These are phyloP conservation scores for Sordariomycetes sp. DNA, from an alignment of 2,329 filamentous ascomycete species.

Conservation along the genomic window DNA sequence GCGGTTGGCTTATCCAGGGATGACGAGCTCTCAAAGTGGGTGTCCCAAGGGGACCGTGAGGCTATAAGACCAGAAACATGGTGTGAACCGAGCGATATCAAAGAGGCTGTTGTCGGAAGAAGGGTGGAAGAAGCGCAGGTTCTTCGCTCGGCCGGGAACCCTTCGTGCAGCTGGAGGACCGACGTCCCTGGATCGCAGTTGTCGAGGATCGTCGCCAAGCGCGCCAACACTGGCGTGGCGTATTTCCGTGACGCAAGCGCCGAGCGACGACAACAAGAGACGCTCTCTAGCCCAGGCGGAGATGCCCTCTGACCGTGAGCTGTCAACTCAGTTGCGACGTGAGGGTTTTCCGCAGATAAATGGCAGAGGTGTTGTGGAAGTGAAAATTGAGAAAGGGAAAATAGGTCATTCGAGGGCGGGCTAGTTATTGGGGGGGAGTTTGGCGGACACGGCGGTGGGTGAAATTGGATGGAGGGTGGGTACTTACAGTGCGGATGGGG, in stretches of 20 bases:
- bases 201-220: background rate
- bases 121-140: background rate
- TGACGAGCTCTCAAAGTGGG: background rate
- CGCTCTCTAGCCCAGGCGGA: background rate
- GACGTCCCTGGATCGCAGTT: background rate
- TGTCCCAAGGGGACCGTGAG: constrained; percentile 8
- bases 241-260: background rate
- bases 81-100: background rate
- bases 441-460: background rate
- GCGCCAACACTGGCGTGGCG: background rate
- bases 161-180: background rate
- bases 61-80: constrained; percentile 18
- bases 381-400: background rate
- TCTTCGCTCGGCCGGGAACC: background rate
- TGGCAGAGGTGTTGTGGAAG: background rate
- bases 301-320: background rate
- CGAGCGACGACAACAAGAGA: background rate
- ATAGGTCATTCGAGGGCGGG: background rate
- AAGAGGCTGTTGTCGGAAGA: background rate
- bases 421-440: too few species aligned
- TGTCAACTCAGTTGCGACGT: background rate
- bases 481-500: background rate
- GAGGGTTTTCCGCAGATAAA: background rate
- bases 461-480: background rate
- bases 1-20: background rate